Conservation (phyloP, 768 basidiomycete species). For the Megacollybia marginata region DNA sequence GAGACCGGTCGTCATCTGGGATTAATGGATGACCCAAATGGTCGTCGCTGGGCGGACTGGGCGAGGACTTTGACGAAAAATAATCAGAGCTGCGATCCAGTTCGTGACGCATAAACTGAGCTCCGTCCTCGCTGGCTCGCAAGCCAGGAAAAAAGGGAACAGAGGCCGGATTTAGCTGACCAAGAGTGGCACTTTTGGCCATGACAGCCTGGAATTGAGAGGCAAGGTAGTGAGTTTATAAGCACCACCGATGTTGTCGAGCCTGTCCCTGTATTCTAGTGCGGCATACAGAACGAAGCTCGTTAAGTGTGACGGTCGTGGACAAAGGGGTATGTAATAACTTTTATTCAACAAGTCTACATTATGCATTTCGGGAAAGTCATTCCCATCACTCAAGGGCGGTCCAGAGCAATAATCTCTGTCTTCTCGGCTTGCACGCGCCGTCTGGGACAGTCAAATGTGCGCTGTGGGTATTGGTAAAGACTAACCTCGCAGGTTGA, state of each 20-base stretch:
- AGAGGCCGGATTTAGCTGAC: constrained; percentile 63
- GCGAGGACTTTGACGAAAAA: constrained; percentile 63
- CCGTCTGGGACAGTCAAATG: too few species aligned
- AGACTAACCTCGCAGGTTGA: too few species aligned
- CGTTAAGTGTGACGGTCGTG: not conserved
- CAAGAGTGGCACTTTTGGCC: constrained; percentile 59
- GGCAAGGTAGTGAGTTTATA: not conserved
- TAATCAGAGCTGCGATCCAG: constrained; percentile 52
- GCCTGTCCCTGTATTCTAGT: not conserved
- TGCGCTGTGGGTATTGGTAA: too few species aligned
- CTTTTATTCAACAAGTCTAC: too few species aligned
- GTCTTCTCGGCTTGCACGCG: too few species aligned
- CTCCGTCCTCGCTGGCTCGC: constrained; percentile 51
- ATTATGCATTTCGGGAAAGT: too few species aligned
- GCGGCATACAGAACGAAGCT: not conserved
- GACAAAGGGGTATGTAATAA: not conserved
- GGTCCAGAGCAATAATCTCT: too few species aligned
- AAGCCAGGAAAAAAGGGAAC: constrained; percentile 76
- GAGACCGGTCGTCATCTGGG: constrained; percentile 35
- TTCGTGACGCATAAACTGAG: constrained; percentile 35
- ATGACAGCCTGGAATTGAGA: constrained; percentile 36
- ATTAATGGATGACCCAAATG: constrained; percentile 1
- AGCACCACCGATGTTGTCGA: not conserved
- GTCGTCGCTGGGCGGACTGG: constrained; percentile 45
- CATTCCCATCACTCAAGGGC: too few species aligned